phyloP scores from a whole-genome alignment of 306 rosid species.

The Mucuna pruriens region DNA sequence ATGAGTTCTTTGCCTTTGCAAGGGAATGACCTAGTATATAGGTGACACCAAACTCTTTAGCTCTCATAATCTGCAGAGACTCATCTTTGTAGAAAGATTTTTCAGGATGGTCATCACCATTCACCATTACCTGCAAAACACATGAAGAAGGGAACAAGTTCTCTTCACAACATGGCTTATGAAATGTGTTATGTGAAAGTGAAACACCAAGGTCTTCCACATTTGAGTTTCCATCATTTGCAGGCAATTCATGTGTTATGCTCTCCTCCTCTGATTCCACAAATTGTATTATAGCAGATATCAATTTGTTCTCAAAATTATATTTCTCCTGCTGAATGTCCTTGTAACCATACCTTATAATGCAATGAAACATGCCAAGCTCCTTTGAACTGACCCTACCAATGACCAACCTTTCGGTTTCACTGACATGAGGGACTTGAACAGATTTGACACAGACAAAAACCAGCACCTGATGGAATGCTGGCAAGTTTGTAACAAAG shows the following conservation, averaged over 20 bases:
- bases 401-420: conserved; percentile 50
- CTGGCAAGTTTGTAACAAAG: conserved; percentile 73
- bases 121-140: conserved; percentile 29
- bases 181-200: conserved; percentile 2
- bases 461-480: conserved; percentile 70
- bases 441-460: conserved; percentile 66
- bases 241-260: conserved; percentile 20
- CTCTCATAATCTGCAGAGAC: conserved; percentile 56
- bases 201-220: conserved; percentile 34
- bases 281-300: conserved; percentile 55
- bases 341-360: conserved; percentile 71
- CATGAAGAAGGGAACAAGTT: conserved; percentile 33
- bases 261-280: conserved; percentile 60
- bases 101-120: conserved; percentile 23
- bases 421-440: conserved; percentile 62
- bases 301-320: conserved; percentile 57
- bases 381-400: conserved; percentile 62
- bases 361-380: conserved; percentile 61
- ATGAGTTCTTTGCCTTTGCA: conserved; percentile 68
- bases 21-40: conserved; percentile 67
- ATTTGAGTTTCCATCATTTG: conserved; percentile 31
- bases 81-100: conserved; percentile 47
- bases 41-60: conserved; percentile 71
- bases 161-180: conserved; percentile 35
- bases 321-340: conserved; percentile 65